Evolutionary conservation across 768 basidiomycete genomes (phyloP).

Genomic region (Phylloporus sp.): DNA sequence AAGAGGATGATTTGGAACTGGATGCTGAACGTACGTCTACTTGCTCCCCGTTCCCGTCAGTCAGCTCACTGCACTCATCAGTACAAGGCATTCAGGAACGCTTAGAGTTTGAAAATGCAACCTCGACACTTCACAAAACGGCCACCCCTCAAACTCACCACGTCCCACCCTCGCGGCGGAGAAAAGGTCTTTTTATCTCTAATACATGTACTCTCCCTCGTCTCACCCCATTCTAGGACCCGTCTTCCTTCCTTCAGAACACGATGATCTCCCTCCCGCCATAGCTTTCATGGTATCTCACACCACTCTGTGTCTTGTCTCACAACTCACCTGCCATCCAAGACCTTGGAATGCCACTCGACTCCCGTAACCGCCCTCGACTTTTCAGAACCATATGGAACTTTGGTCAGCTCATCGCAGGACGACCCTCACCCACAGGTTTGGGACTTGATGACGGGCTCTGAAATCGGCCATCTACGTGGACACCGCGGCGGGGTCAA

Average conservation of each 20-base stretch:
- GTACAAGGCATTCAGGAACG: slow-evolving; percentile 90
- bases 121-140: slow-evolving; percentile 25
- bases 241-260: slow-evolving; percentile 94
- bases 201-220: not conserved
- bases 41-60: not conserved
- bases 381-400: slow-evolving; percentile 95
- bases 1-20: slow-evolving; percentile 95
- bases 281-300: slow-evolving; percentile 89
- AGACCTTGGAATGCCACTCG: slow-evolving; percentile 80
- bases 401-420: slow-evolving; percentile 80
- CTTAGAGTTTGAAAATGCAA: slow-evolving; percentile 61
- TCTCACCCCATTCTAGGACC: slow-evolving; percentile 52
- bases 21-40: slow-evolving; percentile 81
- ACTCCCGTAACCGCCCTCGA: slow-evolving; percentile 85
- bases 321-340: slow-evolving; percentile 13
- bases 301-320: not conserved
- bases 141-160: slow-evolving; percentile 9
- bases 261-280: slow-evolving; percentile 89
- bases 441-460: slow-evolving; percentile 91
- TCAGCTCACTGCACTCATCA: slow-evolving; percentile 30
- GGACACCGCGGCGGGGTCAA: slow-evolving; percentile 84
- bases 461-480: slow-evolving; percentile 76
- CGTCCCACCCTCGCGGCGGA: slow-evolving; percentile 29
- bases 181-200: slow-evolving; percentile 22
- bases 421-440: slow-evolving; percentile 85